These are phyloP conservation scores for Malania oleifera DNA, from an alignment of 164 flowering plant species.

Conservation along the genomic window DNA sequence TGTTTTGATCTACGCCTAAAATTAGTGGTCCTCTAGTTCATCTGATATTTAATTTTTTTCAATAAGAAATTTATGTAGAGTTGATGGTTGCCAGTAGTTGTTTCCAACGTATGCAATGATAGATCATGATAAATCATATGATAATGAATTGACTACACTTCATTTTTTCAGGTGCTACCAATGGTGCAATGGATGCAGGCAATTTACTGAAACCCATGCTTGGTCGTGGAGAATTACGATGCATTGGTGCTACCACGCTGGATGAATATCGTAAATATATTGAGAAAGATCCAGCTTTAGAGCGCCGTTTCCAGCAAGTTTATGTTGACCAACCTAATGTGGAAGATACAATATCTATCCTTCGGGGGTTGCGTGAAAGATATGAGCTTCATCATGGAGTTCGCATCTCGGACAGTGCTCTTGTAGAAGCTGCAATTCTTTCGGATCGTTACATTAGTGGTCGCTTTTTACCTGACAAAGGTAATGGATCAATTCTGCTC, in stretches of 20 bases:
- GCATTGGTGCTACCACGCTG: slow-evolving; percentile 94
- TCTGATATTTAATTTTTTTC: too few relatives aligned
- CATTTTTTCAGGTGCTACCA: slow-evolving; percentile 72
- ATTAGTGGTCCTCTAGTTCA: too few relatives aligned
- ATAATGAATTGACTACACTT: background rate
- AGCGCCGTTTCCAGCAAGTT: slow-evolving; percentile 94
- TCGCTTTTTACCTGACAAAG: slow-evolving; percentile 93
- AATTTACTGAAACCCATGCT: slow-evolving; percentile 95
- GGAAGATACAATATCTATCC: slow-evolving; percentile 80
- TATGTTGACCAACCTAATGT: slow-evolving; percentile 90
- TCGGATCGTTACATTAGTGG: slow-evolving; percentile 94
- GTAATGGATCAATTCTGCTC: slow-evolving; percentile 23
- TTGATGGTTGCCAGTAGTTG: too few relatives aligned
- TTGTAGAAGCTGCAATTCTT: slow-evolving; percentile 87
- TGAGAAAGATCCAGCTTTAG: slow-evolving; percentile 92
- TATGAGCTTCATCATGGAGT: slow-evolving; percentile 96
- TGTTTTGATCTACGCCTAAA: too few relatives aligned
- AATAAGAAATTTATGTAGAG: too few relatives aligned
- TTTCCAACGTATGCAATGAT: background rate
- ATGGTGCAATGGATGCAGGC: slow-evolving; percentile 98
- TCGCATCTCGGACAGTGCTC: slow-evolving; percentile 85
- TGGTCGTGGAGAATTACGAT: slow-evolving; percentile 88
- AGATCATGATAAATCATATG: background rate
- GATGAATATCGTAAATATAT: slow-evolving; percentile 94
- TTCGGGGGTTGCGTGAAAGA: slow-evolving; percentile 85